Evolutionary conservation across 371 early-diverging fungal species (phyloP).

Genomic region (Globomyces sp.): DNA sequence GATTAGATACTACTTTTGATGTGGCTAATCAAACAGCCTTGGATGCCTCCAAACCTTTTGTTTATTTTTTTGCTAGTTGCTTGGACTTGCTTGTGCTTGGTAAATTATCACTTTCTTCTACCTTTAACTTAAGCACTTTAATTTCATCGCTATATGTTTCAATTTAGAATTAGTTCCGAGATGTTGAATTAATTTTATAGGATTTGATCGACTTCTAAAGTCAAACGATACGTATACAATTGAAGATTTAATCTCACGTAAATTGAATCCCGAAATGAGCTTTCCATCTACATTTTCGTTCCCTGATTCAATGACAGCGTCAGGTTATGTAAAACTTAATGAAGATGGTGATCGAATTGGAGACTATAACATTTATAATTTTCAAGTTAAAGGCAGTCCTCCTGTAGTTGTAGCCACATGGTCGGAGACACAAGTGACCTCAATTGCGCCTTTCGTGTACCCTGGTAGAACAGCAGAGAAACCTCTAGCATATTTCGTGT

Average conservation of each 20-base stretch:
- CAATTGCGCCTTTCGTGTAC: background rate
- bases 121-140: no score
- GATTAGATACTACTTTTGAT: background rate
- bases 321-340: conserved; percentile 9
- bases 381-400: background rate
- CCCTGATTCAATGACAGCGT: conserved; percentile 12
- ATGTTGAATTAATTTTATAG: no score
- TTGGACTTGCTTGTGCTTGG: conserved; percentile 12
- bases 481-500: no score
- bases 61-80: conserved; percentile 7
- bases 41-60: conserved; percentile 2
- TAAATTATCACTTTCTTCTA: no score
- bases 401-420: background rate
- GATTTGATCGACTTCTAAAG: no score
- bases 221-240: no score
- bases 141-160: no score
- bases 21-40: background rate
- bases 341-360: conserved; percentile 1
- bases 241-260: background rate
- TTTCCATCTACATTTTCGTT: conserved; percentile 19
- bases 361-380: conserved; percentile 12
- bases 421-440: background rate
- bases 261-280: conserved; percentile 4
- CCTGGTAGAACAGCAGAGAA: conserved; percentile 2
- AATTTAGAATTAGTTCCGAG: no score